Base-by-base conservation (phyloP, 768 basidiomycete genomes). In the Punctularia strigosozonata region DNA sequence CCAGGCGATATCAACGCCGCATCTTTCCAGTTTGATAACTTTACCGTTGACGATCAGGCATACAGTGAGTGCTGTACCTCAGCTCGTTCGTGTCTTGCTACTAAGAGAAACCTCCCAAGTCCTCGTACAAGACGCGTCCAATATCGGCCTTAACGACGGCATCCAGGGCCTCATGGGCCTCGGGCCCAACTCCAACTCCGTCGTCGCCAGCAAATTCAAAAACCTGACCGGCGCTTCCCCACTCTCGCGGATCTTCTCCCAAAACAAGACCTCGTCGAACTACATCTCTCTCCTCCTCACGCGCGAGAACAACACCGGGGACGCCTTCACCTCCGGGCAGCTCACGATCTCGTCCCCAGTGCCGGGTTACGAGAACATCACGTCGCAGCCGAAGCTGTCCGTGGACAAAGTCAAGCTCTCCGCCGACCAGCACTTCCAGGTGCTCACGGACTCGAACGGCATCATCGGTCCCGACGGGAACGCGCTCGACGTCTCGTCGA, bases 291-390 rank as follows among this genome's bases (percentile, higher is more conserved):
- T n/a, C n/a, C n/a, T n/a, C n/a, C n/a, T n/a, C n/a, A n/a, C n/a
- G n/a, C n/a, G n/a, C n/a, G n/a, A n/a, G n/a, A n/a, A n/a, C n/a
- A n/a, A n/a, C n/a, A n/a, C n/a, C n/a, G n/a, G n/a, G n/a, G n/a
- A n/a, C n/a, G n/a, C n/a, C n/a, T n/a, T n/a, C n/a, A n/a, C n/a
- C n/a, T n/a, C n/a, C n/a, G 81, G 84, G 19, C 73, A 84, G 49
- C 63, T 88, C 42, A 80, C 82, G 15, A 63, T 88, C 38, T 70
- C 71, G 1, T 80, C 86, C 52, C 19, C 75, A 32, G 62, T 80
- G 2, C 59, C 79, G 6, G 74, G 72, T 4, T 80, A 71, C 41
- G 72, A 75, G 50, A 70, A 70, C 48, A 67, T 88, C 39, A 62
- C 65, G 5, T 69, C 45, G 43, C 73, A 75, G 66, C 74, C 82